Evolutionary conservation across 441 rosid species (phyloP), one percentile per base, ranked within the genome.

Genomic region (Melastoma candidum): DNA sequence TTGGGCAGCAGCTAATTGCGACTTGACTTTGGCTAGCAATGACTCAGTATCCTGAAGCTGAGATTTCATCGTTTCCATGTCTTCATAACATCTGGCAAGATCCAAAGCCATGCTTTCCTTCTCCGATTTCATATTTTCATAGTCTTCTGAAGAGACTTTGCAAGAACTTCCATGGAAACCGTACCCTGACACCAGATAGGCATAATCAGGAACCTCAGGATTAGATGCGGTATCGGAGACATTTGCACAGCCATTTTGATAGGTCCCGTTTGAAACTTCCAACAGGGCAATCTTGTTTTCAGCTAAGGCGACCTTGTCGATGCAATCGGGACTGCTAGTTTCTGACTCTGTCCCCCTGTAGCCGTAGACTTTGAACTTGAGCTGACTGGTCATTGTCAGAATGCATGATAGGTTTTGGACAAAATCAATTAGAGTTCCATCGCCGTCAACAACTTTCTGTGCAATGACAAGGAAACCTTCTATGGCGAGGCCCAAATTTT

Each of bases 31-130:
- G 17, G 74, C 43, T 44, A 74, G 70, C 47, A 63, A 48, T 55
- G 70, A n/a, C 32, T 79, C 80, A n/a, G 68, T 77, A 44, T 70
- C 77, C 58, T 63, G 70, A 53, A 72, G 51, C 62, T 17, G 63
- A 2, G 45, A 45, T 60, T 74, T 76, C 13, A 68, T 36, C 11
- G 9, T 52, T 24, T 66, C 78, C 57, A 77, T 73, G 64, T 66
- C 62, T 50, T 70, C 65, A 29, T 53, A 53, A 43, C 68, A 64
- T 63, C 60, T 68, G 55, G 72, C 59, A 44, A 76, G 48, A 44
- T 70, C 74, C 56, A 48, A 12, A 22, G 51, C 64, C 54, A 64
- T 63, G 26, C 61, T 70, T 26, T 63, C 76, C 64, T 69, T 79
- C 62, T 68, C 76, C 26, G 66, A 49, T 63, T 67, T 74, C 43